Evolutionary conservation across 2,329 filamentous ascomycete genomes (phyloP), one percentile per base, ranked within the genome.

Genomic region (Epichloe brachyelytri): DNA sequence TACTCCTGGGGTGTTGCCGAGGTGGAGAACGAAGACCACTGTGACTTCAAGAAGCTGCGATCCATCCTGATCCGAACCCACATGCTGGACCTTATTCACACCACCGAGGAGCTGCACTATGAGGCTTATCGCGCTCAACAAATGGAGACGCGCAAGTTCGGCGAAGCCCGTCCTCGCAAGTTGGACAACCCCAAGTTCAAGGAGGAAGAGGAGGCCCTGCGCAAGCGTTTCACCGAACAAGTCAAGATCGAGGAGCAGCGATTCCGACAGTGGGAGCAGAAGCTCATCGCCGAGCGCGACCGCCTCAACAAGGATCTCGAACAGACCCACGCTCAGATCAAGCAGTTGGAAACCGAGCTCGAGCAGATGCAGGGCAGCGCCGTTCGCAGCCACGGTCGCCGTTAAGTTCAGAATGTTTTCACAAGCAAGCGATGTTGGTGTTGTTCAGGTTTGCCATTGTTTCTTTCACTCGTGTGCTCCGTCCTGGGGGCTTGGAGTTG

Each of bases 151-250:
- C 83, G 93, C 74, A 98, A 98, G 75, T 97, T 98, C 62, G 93
- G 93, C 72, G 94, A 98, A 76, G 91, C 90, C 54, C 84, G 91
- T 60, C 93, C 93, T 61, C 81, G 91, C 72, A 98, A 98, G 82
- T 79, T 98, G 63, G 93, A 98, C 76, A 98, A 98, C 79, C 93
- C 93, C 74, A 98, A 98, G 79, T 98, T 97, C 82, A 98, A 98
- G 82, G 93, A 98, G 71, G 93, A 98, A 73, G 93, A 98, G 69
- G 93, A 98, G 79, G 87, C 88, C 56, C 83, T 98, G 59, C 85
- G 93, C 74, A 98, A 98, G 83, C 83, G 94, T 62, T 98, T 98
- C 75, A 98, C 93, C 61, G 93, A 98, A 77, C 93, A 98, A 72
- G 93, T 98, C 77, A 98, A 98, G 87, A 87, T 98, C 65, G 94